Evolutionary conservation across 1,139 yeast species (phyloP), one percentile per base, ranked within the genome.

Genomic region (Suhomyces panamericanus): DNA sequence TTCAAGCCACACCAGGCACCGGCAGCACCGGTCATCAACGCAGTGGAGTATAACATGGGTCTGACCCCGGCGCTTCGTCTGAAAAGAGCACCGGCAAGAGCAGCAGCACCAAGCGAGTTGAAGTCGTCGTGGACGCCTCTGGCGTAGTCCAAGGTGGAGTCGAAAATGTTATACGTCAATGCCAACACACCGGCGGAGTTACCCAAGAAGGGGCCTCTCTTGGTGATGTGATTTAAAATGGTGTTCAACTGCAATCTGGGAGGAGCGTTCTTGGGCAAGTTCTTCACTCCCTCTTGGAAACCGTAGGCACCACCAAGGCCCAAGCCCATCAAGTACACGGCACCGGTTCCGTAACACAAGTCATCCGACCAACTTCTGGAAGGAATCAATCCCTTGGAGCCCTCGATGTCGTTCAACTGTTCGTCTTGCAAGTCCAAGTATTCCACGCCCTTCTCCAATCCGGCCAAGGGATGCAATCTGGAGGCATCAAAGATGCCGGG

Each of bases 351-450:
- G 69, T 95, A 93, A 78, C 97, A 90, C 54, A 93, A 77, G 68
- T 93, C 98, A 65, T 93, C 99, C 13, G 91, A 80, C 96, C 97
- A 93, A 59, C 95, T 96, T 70, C 97, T 85, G 32, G 95, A 87
- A 32, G 99, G 97, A 55, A 93, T 80, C 49, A 93, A 67, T 49
- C 96, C 96, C 62, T 87, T 88, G 1, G 96, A 81, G 35, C 96
- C 96, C 59, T 90, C 95, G 58, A 87, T 70, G 16, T 80, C 70
- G 42, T 82, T 80, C 53, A 90, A 72, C 54, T 84, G 77, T 57
- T 78, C 81, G 49, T 86, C 95, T 62, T 93, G 98, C 52, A 93
- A 76, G 57, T 90, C 96, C 59, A 93, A 74, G 65, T 85, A 93
- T 66, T 93, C 98, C 48, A 93, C 80, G 41, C 93, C 95, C 58